A percentile compares a stretch with the other conserved stretches of the same genome.
phyloP scores from a whole-genome alignment of 495 filamentous ascomycete genomes.

The Aspergillus ellipticus region DNA sequence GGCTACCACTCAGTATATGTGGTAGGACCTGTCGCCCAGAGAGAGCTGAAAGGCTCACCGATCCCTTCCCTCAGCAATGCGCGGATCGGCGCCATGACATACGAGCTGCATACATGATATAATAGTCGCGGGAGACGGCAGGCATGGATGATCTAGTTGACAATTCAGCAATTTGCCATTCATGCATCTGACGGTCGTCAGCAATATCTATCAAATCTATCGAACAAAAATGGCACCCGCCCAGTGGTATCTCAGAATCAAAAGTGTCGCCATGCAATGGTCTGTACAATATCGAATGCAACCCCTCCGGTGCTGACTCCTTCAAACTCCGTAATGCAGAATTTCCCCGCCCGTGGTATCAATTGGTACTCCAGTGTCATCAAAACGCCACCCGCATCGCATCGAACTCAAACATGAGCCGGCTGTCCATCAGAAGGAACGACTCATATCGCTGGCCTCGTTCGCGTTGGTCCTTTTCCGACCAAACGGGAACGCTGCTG shows the following conservation, averaged over 20 bases:
- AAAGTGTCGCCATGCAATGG: neutral
- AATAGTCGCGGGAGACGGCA: neutral
- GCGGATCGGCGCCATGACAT: neutral
- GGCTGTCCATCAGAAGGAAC: constrained; percentile 34
- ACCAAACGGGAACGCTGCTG: constrained; percentile 24
- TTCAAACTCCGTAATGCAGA: neutral
- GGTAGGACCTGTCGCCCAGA: neutral
- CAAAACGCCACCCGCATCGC: neutral
- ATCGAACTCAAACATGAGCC: constrained; percentile 31
- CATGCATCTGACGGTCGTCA: neutral
- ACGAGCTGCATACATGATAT: neutral
- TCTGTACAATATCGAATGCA: neutral
- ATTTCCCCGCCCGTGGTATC: neutral
- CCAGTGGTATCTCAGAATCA: neutral
- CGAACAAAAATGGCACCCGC: neutral
- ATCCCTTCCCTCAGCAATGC: neutral
- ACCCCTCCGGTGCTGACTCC: neutral
- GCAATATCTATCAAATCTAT: neutral
- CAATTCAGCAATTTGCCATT: neutral
- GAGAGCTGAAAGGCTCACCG: neutral
- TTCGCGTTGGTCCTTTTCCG: constrained; percentile 14
- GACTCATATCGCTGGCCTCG: constrained; percentile 41
- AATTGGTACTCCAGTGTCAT: neutral
- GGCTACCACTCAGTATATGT: too few relatives aligned
- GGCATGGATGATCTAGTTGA: neutral